phyloP scores from a whole-genome alignment of 345 rosid species.

The Chamaenerion angustifolium region DNA sequence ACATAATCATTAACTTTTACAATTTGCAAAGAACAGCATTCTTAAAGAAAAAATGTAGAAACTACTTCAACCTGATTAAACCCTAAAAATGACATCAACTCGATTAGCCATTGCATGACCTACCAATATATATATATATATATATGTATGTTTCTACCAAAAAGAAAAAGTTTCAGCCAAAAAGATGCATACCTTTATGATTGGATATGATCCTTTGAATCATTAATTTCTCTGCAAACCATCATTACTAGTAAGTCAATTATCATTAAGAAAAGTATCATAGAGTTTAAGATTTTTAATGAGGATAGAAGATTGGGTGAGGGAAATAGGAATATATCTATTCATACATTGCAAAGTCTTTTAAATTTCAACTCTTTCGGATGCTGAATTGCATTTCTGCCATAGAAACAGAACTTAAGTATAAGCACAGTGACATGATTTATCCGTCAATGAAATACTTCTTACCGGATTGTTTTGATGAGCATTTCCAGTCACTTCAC shows the following conservation, averaged over 20 bases:
- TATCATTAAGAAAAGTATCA: neutral
- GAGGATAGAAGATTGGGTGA: neutral
- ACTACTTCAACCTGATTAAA: no score
- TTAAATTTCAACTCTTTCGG: constrained; percentile 61
- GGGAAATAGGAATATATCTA: neutral
- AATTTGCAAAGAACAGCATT: no score
- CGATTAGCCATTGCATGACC: neutral
- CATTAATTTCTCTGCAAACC: constrained; percentile 61
- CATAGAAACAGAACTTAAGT: constrained; percentile 2
- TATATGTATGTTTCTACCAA: no score
- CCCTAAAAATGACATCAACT: no score
- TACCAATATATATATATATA: neutral
- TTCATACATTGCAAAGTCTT: constrained; percentile 61
- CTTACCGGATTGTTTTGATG: constrained; percentile 59
- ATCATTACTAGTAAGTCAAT: constrained; percentile 6
- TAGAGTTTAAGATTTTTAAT: neutral
- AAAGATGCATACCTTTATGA: constrained; percentile 36
- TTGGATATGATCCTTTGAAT: constrained; percentile 50
- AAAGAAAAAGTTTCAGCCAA: no score
- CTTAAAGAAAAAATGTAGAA: no score
- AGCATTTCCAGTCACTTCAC: constrained; percentile 56
- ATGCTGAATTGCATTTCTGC: constrained; percentile 72
- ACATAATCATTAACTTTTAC: neutral
- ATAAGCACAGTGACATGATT: no score
- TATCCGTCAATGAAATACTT: neutral